Conservation (phyloP, 345 rosid genomes). For the Populus pruinosa region DNA sequence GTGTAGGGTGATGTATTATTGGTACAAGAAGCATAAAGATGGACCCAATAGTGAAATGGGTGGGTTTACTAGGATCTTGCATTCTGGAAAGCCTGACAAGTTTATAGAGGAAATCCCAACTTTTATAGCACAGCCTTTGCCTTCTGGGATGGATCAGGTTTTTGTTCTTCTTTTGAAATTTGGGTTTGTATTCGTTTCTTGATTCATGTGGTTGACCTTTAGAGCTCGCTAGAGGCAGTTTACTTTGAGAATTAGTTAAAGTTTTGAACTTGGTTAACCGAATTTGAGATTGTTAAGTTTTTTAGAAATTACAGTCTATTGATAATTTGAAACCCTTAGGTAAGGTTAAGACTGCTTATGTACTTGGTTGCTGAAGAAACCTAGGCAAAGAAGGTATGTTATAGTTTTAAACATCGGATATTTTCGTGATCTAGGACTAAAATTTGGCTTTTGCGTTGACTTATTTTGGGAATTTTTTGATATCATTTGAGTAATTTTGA, state of each 20-base stretch:
- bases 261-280: background rate
- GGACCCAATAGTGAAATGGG: conserved; percentile 84
- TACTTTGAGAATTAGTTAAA: background rate
- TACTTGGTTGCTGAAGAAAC: no score
- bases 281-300: background rate
- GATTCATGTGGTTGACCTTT: background rate
- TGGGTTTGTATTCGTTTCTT: background rate
- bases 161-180: background rate
- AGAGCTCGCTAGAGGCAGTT: background rate
- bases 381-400: background rate
- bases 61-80: conserved; percentile 94
- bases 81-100: conserved; percentile 78
- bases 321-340: no score
- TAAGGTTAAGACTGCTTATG: no score
- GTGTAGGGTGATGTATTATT: conserved; percentile 94
- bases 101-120: conserved; percentile 98
- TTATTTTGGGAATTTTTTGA: no score
- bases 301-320: background rate
- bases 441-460: background rate
- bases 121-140: conserved; percentile 86
- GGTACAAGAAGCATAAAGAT: conserved; percentile 70
- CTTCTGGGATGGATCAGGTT: conserved; percentile 94
- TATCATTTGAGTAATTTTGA: no score
- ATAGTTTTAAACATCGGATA: background rate
- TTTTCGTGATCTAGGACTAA: background rate